These are phyloP conservation scores for Citrus maxima DNA, from an alignment of 345 rosid genomes.

Conservation along the genomic window DNA sequence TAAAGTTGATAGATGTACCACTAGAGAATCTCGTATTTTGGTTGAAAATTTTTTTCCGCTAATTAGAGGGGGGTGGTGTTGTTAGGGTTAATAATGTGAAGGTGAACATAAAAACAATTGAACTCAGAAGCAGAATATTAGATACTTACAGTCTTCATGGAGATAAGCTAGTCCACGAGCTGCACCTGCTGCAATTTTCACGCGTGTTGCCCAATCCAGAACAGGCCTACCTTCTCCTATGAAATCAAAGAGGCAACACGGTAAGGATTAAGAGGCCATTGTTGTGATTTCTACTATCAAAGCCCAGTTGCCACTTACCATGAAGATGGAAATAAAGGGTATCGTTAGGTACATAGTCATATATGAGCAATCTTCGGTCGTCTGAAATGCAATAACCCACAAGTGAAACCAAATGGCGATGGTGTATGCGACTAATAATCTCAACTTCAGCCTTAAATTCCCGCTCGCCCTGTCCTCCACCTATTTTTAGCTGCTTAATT, in stretches of 20 bases:
- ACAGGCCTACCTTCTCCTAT: constrained; percentile 58
- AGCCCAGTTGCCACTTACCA: constrained; percentile 41
- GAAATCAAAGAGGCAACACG: constrained; percentile 12
- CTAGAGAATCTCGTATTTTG: not conserved
- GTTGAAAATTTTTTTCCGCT: not conserved
- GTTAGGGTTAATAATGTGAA: not conserved
- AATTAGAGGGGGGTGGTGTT: not conserved
- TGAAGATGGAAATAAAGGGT: constrained; percentile 94
- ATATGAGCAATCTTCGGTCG: constrained; percentile 72
- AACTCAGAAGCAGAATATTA: constrained; percentile 9
- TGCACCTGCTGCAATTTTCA: constrained; percentile 85
- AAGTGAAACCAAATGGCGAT: constrained; percentile 88
- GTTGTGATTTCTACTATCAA: constrained; percentile 9
- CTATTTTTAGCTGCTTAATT: constrained; percentile 79
- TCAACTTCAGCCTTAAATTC: constrained; percentile 96
- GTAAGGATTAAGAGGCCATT: constrained; percentile 7
- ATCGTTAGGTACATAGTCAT: constrained; percentile 81
- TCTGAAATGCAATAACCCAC: constrained; percentile 93
- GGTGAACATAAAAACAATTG: not conserved
- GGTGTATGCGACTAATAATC: constrained; percentile 90
- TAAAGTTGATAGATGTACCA: not conserved
- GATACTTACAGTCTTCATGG: constrained; percentile 87
- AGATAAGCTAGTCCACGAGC: constrained; percentile 98
- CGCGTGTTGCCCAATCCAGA: constrained; percentile 75
- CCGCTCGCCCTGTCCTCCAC: constrained; percentile 88